Evolutionary conservation across 2,329 filamentous ascomycete species (phyloP), one percentile per base, ranked within the genome.

Genomic region (Fusarium kyushuense): DNA sequence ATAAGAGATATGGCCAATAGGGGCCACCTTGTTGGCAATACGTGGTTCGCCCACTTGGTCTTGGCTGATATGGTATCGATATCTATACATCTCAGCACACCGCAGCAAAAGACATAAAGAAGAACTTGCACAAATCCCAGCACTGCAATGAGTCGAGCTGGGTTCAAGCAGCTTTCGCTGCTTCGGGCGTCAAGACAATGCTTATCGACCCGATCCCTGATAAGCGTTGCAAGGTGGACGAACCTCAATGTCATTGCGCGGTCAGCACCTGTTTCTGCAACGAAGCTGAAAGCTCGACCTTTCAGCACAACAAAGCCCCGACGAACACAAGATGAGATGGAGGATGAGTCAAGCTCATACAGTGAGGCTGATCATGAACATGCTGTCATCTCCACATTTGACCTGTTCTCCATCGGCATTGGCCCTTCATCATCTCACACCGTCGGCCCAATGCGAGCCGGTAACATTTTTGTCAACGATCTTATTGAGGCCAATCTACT

Each of bases 371-470:
- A 84, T 47, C 81, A 83, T 46, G 83, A 84, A 67, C 83, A 84
- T 67, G 83, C 83, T 59, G 83, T 84, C 70, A 84, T 84, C 58
- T 84, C 83, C 4, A 82, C 83, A 0, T 84, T 84, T 64, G 83
- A 84, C 70, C 77, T 84, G 33, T 84, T 84, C 73, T 84, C 82
- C 32, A 84, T 84, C 53, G 83, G 83, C 67, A 84, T 84, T 66
- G 83, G 83, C 1, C 83, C 83, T 13, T 84, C 83, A 0, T 84
- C 83, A 3, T 84, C 83, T 13, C 83, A 84, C 72, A 84, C 83
- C 1, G 83, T 84, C 25, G 83, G 83, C 1, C 83, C 83, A 19
- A 84, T 84, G 83, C 81, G 83, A 19, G 83, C 83, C 9, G 83
- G 83, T 33, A 84, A 83, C 69, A 85, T 85, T 67, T 85, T 84